phyloP scores from a whole-genome alignment of 169 alveolate genomes.

The Theileria equi region DNA sequence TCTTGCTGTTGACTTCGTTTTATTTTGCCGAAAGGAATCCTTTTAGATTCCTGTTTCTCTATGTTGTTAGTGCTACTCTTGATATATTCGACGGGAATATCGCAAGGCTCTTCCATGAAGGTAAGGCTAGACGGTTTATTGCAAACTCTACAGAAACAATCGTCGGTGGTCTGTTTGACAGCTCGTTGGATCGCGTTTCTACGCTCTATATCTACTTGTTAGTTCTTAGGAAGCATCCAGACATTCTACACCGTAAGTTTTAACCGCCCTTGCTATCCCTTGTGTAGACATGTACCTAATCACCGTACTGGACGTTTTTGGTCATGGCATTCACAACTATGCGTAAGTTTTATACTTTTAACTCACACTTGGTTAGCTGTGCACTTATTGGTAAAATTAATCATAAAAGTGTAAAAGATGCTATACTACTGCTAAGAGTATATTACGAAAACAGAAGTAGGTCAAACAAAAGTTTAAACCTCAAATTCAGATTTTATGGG shows the following conservation, averaged over 20 bases:
- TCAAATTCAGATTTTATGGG: conserved; percentile 16
- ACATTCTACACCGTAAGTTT: conserved; percentile 30
- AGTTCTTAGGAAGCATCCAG: conserved; percentile 32
- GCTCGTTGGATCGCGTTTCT: conserved; percentile 52
- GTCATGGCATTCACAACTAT: conserved; percentile 65
- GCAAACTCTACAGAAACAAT: conserved; percentile 39
- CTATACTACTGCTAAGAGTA: conserved; percentile 18
- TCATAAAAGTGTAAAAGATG: conserved; percentile 55
- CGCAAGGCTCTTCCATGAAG: conserved; percentile 51
- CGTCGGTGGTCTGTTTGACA: conserved; percentile 54
- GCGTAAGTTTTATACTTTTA: conserved; percentile 36
- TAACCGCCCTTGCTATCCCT: background rate
- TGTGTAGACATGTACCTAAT: conserved; percentile 25
- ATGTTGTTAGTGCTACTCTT: conserved; percentile 27
- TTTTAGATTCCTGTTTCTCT: conserved; percentile 15
- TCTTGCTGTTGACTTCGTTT: conserved; percentile 18
- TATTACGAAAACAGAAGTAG: conserved; percentile 56
- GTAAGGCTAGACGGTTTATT: conserved; percentile 1
- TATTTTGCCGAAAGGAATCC: conserved; percentile 6
- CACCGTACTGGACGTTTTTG: conserved; percentile 42
- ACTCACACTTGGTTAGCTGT: conserved; percentile 12
- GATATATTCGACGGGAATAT: conserved; percentile 59
- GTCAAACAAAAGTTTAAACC: background rate
- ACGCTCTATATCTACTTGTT: conserved; percentile 44
- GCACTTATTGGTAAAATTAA: conserved; percentile 24